Conservation (phyloP, 2,329 filamentous ascomycete species). For the Volutella citrinella region DNA sequence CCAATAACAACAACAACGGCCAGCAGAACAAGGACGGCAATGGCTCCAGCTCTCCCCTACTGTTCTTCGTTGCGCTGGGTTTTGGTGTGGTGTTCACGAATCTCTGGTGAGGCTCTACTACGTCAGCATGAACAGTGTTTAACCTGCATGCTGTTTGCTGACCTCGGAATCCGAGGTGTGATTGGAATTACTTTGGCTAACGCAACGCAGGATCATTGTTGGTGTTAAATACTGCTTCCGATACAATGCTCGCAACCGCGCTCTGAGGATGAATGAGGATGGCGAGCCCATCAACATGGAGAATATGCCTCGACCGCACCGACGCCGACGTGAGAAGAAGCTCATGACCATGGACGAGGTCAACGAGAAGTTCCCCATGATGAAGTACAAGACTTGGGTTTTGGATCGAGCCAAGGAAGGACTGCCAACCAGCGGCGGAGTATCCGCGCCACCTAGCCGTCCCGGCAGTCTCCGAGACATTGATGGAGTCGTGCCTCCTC, state of each 20-base stretch:
- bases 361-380: conserved; percentile 92
- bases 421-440: conserved; percentile 78
- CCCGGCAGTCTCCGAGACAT: conserved; percentile 70
- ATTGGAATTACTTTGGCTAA: too few species aligned
- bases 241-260: conserved; percentile 91
- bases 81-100: conserved; percentile 99
- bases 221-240: conserved; percentile 99
- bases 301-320: conserved; percentile 78
- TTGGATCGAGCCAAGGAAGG: conserved; percentile 79
- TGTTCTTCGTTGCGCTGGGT: conserved; percentile 91
- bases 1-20: conserved; percentile 18
- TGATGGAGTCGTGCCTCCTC: conserved; percentile 50
- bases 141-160: too few species aligned
- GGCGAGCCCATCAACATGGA: conserved; percentile 87
- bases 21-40: conserved; percentile 16
- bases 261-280: conserved; percentile 72
- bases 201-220: conserved; percentile 99
- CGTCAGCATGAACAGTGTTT: too few species aligned
- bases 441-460: conserved; percentile 70
- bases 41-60: conserved; percentile 41
- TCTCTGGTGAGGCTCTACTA: conserved; percentile 79
- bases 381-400: conserved; percentile 96
- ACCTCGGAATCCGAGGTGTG: too few species aligned
- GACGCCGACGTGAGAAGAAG: conserved; percentile 92
- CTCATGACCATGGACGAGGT: conserved; percentile 99